phyloP scores from a whole-genome alignment of 2,329 filamentous ascomycete genomes.

The Talaromyces albobiverticillius region DNA sequence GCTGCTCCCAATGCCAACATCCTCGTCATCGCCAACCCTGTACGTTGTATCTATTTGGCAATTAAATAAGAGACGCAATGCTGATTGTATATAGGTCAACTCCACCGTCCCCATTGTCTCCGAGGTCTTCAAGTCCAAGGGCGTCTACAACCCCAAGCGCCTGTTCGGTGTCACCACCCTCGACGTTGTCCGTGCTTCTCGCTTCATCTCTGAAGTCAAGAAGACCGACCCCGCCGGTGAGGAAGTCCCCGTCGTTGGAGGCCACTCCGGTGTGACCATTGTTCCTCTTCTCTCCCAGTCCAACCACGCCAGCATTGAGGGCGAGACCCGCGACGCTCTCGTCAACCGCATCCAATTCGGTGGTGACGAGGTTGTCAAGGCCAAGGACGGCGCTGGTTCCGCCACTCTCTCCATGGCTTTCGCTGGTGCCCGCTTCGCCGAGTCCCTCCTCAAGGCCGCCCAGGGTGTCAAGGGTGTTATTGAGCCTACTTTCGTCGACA shows the following conservation, averaged over 20 bases:
- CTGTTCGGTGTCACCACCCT: conserved; percentile 99
- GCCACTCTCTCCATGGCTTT: conserved; percentile 99
- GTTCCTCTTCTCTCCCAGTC: conserved; percentile 96
- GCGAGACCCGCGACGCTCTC: conserved; percentile 71
- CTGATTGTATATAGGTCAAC: conserved; percentile 64
- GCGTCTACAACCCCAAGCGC: conserved; percentile 98
- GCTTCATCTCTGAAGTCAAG: conserved; percentile 97
- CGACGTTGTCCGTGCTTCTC: conserved; percentile 93
- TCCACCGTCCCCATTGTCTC: conserved; percentile 96
- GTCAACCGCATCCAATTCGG: conserved; percentile 97
- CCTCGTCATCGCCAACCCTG: conserved; percentile 97
- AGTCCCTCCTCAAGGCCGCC: conserved; percentile 87
- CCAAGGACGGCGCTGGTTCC: conserved; percentile 95
- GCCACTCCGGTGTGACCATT: conserved; percentile 97
- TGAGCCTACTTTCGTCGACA: conserved; percentile 96
- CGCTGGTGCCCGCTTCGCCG: conserved; percentile 81
- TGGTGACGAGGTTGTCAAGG: conserved; percentile 98
- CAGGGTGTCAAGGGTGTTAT: conserved; percentile 92
- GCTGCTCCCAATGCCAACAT: conserved; percentile 88
- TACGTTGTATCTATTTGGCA: conserved; percentile 38
- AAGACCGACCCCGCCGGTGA: conserved; percentile 83
- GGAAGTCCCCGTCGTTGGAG: conserved; percentile 93
- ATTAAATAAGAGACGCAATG: neutral
- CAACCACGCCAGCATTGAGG: conserved; percentile 76
- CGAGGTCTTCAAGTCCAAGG: conserved; percentile 92